Evolutionary conservation across 2,329 filamentous ascomycete species (phyloP), one percentile per base, ranked within the genome.

Genomic region (Aspergillus piperis): DNA sequence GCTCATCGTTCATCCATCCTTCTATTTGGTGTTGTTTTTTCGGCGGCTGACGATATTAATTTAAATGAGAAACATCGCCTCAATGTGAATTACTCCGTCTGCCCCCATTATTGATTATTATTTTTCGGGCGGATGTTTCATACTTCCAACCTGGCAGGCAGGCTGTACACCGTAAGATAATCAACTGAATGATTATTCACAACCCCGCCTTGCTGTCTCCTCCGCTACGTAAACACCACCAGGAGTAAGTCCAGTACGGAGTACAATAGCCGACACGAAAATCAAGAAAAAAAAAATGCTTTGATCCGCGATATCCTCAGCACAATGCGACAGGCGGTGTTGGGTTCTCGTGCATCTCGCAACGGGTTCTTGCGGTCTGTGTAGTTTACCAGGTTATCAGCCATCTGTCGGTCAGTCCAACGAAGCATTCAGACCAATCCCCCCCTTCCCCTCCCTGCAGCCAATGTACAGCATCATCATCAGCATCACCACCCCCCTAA

Each of bases 281-380:
- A 36, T 13, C 32, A 27, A 27, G 25, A 7, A 21, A 21, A 21
- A 36, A 13, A 36, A 36, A 36, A 21, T 23, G 39, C 19, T 30
- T 49, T 23, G 39, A 39, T 47, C 25, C 30, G 32, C 39, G 25
- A 53, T 44, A 27, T 38, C 39, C 19, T 54, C 50, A 27, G 41
- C 50, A 17, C 51, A 38, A 11, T 4, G 38, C 49, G 19, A 13
- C n/a, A 30, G 41, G 23, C 15, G 32, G 27, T 30, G 19, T 54
- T 59, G 57, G 57, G 57, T 59, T 59, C 21, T 59, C 30, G 19
- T 59, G 57, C 57, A 38, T 54, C 32, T 13, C 30, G 50, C 49
- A 54, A 54, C 39, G 57, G 57, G 56, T n/a, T 52, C 32, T 58
- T 52, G 56, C 50, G 50, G 50, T 58, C 57, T 59, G 27, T 30